A percentile compares a stretch with the other conserved stretches of the same genome.
Conservation (phyloP, 768 basidiomycete species). For the Pluteus cervinus region DNA sequence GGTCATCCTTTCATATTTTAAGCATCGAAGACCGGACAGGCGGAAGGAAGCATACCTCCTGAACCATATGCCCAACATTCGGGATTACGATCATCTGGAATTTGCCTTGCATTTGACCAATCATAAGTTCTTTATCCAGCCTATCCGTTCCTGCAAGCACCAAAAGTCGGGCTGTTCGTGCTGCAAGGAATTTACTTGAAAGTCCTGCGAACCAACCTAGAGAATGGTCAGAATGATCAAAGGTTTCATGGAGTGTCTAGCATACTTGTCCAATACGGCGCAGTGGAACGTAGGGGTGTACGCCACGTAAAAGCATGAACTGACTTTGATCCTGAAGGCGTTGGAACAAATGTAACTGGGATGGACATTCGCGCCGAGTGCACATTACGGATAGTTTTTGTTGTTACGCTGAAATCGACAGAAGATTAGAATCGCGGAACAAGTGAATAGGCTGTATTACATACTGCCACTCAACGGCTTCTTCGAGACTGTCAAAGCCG, state of each 20-base stretch:
- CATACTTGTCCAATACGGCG: conserved; percentile 86
- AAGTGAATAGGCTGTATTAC: conserved; percentile 23
- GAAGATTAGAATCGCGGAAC: not conserved
- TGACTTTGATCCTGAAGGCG: conserved; percentile 30
- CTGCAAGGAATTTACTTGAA: conserved; percentile 71
- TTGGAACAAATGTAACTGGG: conserved; percentile 63
- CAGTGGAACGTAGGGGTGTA: conserved; percentile 77
- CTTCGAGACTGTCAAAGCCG: conserved; percentile 77
- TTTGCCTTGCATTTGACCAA: conserved; percentile 95
- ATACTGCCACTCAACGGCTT: conserved; percentile 95
- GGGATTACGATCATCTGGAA: conserved; percentile 90
- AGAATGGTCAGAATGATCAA: not conserved
- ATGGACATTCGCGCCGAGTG: conserved; percentile 86
- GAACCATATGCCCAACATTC: conserved; percentile 89
- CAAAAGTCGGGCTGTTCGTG: conserved; percentile 78
- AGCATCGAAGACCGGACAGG: conserved; percentile 1
- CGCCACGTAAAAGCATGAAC: conserved; percentile 86
- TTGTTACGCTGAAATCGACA: conserved; percentile 50
- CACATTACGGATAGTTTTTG: conserved; percentile 76
- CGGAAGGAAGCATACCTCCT: conserved; percentile 59
- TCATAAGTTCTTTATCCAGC: conserved; percentile 90
- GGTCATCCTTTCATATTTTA: conserved; percentile 66
- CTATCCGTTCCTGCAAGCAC: conserved; percentile 91
- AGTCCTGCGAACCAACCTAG: conserved; percentile 89
- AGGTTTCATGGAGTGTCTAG: conserved; percentile 6